A percentile compares a stretch with the other conserved stretches of the same genome.
phyloP scores from a whole-genome alignment of 257 asterid genomes.

The Solanum sejunctum region DNA sequence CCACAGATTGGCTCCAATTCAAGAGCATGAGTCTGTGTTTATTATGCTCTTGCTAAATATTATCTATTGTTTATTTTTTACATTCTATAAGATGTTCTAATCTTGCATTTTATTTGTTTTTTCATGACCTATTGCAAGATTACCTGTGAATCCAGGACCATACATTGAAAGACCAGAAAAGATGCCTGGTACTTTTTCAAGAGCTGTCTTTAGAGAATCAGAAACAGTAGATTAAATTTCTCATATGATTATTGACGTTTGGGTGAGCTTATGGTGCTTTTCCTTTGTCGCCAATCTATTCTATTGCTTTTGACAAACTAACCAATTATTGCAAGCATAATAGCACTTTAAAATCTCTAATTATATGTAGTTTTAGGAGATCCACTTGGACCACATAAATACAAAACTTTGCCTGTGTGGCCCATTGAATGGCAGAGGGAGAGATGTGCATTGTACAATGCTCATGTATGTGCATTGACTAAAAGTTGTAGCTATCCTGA shows the following conservation, averaged over 20 bases:
- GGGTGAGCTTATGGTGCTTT: background rate
- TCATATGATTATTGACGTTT: background rate
- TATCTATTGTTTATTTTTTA: background rate
- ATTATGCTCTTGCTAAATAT: background rate
- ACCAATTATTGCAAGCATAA: background rate
- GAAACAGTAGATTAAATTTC: background rate
- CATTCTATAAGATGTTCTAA: background rate
- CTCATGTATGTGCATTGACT: background rate
- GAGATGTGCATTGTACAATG: background rate
- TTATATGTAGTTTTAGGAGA: background rate
- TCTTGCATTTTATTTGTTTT: conserved; percentile 1
- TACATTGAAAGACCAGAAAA: conserved; percentile 46
- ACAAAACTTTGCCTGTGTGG: background rate
- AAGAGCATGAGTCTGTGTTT: conserved; percentile 36
- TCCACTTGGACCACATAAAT: background rate
- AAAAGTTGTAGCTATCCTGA: background rate
- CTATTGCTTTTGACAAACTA: background rate
- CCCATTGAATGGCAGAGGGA: background rate
- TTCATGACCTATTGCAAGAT: conserved; percentile 51
- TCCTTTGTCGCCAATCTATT: background rate
- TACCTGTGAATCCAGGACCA: conserved; percentile 48
- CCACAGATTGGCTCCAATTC: conserved; percentile 78
- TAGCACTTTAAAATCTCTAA: background rate
- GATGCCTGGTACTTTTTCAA: conserved; percentile 46
- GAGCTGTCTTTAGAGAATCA: background rate